Base-by-base conservation (phyloP, 2,329 filamentous ascomycete species). In the Ilyonectria sp. region DNA sequence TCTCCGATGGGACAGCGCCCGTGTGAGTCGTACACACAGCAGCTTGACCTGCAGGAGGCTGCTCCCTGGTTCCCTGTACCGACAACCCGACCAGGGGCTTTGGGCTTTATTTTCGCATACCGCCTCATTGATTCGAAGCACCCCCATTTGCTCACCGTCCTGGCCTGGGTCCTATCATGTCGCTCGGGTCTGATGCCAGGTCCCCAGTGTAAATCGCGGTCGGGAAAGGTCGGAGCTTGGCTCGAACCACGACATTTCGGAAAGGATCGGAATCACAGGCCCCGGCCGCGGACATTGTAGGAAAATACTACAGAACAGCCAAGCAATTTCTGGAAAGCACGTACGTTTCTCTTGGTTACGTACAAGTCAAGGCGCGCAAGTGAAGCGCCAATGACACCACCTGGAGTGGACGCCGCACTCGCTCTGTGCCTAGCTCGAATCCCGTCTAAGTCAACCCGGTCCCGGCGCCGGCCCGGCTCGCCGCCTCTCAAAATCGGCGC, bases 391-490 rank as follows among this genome's bases (percentile, higher is more conserved):
- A 53, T 53, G 50, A 7, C 50, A 37, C 49, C 31, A 35, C 31
- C 6, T n/a, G 19, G n/a, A 35, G 50, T 53, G 50, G 50, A 53
- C 49, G 29, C 31, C 49, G 49, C 29, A n/a, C 15, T n/a, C n/a
- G 29, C 26, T 29, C 29, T 52, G 17, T 52, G 49, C 33, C 29
- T 43, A 43, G 40, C 40, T 17, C 40, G 50, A 35, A n/a, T 35
- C n/a, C 31, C 31, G 3, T 47, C 50, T 26, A 33, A 46, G 31
- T 53, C 50, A 53, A 37, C 35, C 62, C 62, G 62, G 62, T 64
- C 62, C 62, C 62, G 55, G 62, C 47, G 15, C 62, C 62, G 62
- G 62, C 31, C 62, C 62, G 62, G 62, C 55, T 54, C 10, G 17
- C 57, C 31, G 33, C 6, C 29, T 10, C n/a, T n/a, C 15, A n/a